Base-by-base conservation (phyloP, 1,139 yeast species). In the Dujonia santamariae region DNA sequence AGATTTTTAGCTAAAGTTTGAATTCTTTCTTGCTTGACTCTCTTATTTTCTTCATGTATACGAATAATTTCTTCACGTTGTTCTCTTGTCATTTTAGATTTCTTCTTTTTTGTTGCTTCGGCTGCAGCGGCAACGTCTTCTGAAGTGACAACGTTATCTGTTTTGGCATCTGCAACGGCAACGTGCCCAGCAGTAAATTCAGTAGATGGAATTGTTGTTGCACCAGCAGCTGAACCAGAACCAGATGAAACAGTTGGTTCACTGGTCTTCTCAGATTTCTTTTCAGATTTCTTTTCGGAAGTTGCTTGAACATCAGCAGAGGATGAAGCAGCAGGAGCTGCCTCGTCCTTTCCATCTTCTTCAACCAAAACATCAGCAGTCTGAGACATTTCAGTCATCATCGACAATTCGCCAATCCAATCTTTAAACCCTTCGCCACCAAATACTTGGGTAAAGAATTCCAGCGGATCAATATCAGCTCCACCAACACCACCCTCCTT, bases 331-430 rank as follows among this genome's bases (percentile, higher is more conserved):
- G 40, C 38, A 27, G 26, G 17, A 13, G 25, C 30, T 3, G 18
- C 35, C 5, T 26, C 28, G 19, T 26, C 41, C 21, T 41, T 44
- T 29, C 50, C 49, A 20, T 47, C 51, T 28, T 63, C 63, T 19
- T 59, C 62, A 24, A 65, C 75, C 32, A 75, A 73, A 27, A 81
- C 64, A 44, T 80, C 88, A 37, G 82, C 75, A 19, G 86, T 77
- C 56, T 85, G 84, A 26, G 82, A 71, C 50, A 90, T 55, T 51
- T 92, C 96, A 55, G 80, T 84, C 54, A 90, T 63, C 54, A 92
- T 67, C n/a, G 95, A 79, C 44, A 92, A 67, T 57, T 90, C 97
- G 4, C 98, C 98, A 49, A 90, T 85, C 72, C 79, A 76, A 39
- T 74, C 80, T 38, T 65, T 56, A 46, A 76, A 76, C 16, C 75